phyloP scores from a whole-genome alignment of 345 rosid genomes.

The Garcia nutans region DNA sequence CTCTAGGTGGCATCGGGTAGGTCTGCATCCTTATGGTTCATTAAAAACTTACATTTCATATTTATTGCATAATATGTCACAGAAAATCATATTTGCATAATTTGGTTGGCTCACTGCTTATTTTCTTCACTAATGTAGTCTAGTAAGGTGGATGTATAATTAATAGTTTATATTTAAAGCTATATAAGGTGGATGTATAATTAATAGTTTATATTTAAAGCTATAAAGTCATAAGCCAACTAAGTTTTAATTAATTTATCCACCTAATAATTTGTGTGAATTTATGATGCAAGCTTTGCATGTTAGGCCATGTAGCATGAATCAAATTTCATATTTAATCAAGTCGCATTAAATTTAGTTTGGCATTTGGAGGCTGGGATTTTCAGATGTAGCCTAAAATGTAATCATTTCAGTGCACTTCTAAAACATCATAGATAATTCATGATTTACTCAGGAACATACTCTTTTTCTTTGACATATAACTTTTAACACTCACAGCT shows the following conservation, averaged over 20 bases:
- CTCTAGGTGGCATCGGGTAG: constrained; percentile 89
- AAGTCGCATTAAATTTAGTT: background rate
- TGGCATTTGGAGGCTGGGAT: background rate
- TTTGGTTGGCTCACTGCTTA: background rate
- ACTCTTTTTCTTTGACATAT: background rate
- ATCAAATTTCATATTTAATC: background rate
- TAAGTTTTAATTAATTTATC: background rate
- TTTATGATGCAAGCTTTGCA: background rate
- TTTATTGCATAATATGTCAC: background rate
- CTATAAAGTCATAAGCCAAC: background rate
- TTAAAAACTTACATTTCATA: background rate
- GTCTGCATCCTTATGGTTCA: constrained; percentile 22
- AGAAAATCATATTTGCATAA: background rate
- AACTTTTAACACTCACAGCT: constrained; percentile 31
- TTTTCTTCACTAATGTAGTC: background rate
- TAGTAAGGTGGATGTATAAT: background rate
- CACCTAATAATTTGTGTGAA: background rate
- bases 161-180: background rate
- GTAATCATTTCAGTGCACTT: background rate
- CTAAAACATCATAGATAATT: constrained; percentile 1
- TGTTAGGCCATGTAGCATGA: background rate
- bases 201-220: background rate
- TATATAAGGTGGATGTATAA: background rate
- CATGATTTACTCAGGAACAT: background rate
- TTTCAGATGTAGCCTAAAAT: background rate